These are phyloP conservation scores for Nasturtium officinale DNA, from an alignment of 345 rosid species.

Conservation along the genomic window DNA sequence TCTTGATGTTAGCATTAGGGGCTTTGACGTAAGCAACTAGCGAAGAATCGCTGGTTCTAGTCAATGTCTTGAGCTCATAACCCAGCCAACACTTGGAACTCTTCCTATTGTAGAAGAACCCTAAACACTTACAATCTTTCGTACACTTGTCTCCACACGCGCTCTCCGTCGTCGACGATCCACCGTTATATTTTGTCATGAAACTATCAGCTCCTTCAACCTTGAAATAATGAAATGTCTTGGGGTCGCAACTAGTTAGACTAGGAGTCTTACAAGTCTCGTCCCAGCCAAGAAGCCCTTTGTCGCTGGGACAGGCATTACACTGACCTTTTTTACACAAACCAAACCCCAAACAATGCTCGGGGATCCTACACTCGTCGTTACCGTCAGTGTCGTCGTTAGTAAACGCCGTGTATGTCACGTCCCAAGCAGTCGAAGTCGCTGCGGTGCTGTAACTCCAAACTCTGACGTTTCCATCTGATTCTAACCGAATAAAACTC, in stretches of 20 bases:
- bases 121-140: constrained; percentile 61
- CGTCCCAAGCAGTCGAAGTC: constrained; percentile 46
- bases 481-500: constrained; percentile 47
- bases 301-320: constrained; percentile 43
- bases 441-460: constrained; percentile 51
- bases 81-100: constrained; percentile 59
- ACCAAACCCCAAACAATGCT: constrained; percentile 39
- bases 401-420: constrained; percentile 46
- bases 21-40: constrained; percentile 42
- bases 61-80: constrained; percentile 59
- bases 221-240: constrained; percentile 45
- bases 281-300: constrained; percentile 53
- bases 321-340: constrained; percentile 43
- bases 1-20: constrained; percentile 27
- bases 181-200: constrained; percentile 48
- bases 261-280: constrained; percentile 44
- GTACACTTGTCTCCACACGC: constrained; percentile 58
- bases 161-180: constrained; percentile 46
- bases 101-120: constrained; percentile 56
- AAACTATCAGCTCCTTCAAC: constrained; percentile 62
- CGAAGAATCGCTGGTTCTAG: constrained; percentile 32
- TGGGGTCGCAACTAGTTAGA: constrained; percentile 23
- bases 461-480: constrained; percentile 57
- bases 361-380: constrained; percentile 44
- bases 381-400: constrained; percentile 35